Evolutionary conservation across 192 early-diverging fungal genomes (phyloP).

Genomic region (Bifiguratus adelaidae): DNA sequence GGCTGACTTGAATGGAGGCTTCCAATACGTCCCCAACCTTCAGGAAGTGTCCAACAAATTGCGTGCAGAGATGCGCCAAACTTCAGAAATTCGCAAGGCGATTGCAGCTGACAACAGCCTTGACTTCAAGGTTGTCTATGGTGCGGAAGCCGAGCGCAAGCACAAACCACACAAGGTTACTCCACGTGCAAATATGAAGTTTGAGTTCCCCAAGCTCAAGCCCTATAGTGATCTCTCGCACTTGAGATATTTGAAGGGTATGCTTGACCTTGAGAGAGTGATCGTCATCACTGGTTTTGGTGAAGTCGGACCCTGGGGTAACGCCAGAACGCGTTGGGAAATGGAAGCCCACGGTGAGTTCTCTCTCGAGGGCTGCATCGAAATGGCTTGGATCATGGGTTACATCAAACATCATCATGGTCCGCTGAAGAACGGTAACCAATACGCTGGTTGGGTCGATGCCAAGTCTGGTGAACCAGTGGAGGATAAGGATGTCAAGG

Average conservation of each 20-base stretch:
- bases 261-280: slow-evolving; percentile 87
- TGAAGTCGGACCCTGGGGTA: slow-evolving; percentile 90
- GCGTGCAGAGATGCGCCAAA: slow-evolving; percentile 71
- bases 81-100: slow-evolving; percentile 78
- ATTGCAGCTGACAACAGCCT: slow-evolving; percentile 66
- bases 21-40: slow-evolving; percentile 77
- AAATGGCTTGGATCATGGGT: slow-evolving; percentile 98
- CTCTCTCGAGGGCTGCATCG: slow-evolving; percentile 86
- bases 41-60: slow-evolving; percentile 66
- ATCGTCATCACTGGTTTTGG: slow-evolving; percentile 89
- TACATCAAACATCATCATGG: slow-evolving; percentile 84
- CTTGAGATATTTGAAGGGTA: slow-evolving; percentile 49
- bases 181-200: slow-evolving; percentile 81
- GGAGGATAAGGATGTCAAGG: slow-evolving; percentile 75
- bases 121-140: slow-evolving; percentile 69
- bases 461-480: slow-evolving; percentile 77
- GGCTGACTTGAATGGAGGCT: slow-evolving; percentile 87
- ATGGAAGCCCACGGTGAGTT: slow-evolving; percentile 87
- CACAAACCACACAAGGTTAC: slow-evolving; percentile 53
- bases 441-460: slow-evolving; percentile 92
- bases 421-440: slow-evolving; percentile 59
- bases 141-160: slow-evolving; percentile 56
- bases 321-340: slow-evolving; percentile 90
- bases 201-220: slow-evolving; percentile 64
- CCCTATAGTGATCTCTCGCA: slow-evolving; percentile 51